Base-by-base conservation (phyloP, 2,329 filamentous ascomycete genomes). In the Sordariomycetes sp. region DNA sequence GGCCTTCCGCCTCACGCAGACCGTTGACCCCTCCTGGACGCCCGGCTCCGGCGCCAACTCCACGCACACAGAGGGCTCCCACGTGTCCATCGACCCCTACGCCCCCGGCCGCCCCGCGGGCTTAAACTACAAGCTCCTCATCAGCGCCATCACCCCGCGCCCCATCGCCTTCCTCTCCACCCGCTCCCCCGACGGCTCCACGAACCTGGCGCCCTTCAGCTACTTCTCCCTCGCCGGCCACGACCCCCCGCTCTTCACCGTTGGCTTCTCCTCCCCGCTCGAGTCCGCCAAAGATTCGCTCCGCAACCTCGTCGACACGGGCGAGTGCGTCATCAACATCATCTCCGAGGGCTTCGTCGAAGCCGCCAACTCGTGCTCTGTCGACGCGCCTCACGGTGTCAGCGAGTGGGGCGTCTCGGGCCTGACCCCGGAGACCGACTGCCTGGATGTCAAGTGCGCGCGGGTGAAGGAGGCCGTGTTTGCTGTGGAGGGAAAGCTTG, bases 61-160 rank as follows among this genome's bases (percentile, higher is more conserved):
- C 25, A 69, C 72, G 32, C 60, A 66, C 59, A 59, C 63, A 46
- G 60, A 63, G 20, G 60, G 62, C 61, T 59, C 59, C 58, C 89
- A 96, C 73, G 72, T 93, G 62, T 76, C 85, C 67, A 96, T 97
- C 65, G 87, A 96, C 70, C 92, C 92, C 0, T 85, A 92, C 69
- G 86, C 79, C 59, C 75, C 83, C 32, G 88, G 85, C 35, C 81
- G 92, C 0, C 79, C 84, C 0, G 73, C 82, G 0, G 73, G 76
- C 1, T 84, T 81, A 74, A 97, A 97, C 79, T 97, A 97, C 81
- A 96, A 96, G 73, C 81, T 97, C 16, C 77, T 97, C 61, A 96
- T 97, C 71, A 89, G 85, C 20, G 85, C 83, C 62, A 83, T 97
- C 63, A 80, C 91, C 18, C 93, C 93, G 1, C 83, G 93, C 14